Evolutionary conservation across 140 eudicot genomes (phyloP), one percentile per base, ranked within the genome.

Genomic region (Oenanthe javanica): DNA sequence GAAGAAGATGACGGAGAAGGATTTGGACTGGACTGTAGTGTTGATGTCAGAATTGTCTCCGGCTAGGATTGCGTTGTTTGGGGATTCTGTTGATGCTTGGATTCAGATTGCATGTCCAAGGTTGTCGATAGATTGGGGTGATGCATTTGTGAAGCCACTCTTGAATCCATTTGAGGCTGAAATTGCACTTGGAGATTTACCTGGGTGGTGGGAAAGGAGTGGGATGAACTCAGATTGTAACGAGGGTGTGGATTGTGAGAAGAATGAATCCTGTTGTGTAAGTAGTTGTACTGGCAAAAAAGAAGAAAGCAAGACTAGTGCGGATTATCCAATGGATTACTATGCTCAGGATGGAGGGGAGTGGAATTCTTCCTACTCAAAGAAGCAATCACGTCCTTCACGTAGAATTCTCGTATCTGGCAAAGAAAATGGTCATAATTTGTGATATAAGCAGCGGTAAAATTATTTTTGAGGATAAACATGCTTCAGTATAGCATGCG

Each of bases 71-170:
- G 90, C 82, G 12, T 87, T 94, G 87, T 94, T 94, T 87, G 97
- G 90, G 80, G 98, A 92, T 57, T 93, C 96, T 9, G 86, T 94
- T 48, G 98, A 94, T 85, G 97, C 97, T 54, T 94, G 98, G 98
- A 83, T 94, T 80, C 98, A 94, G 45, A 89, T 94, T 52, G 98
- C 98, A 1, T 94, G 98, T 72, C 98, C 98, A 67, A 85, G 98
- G 84, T 79, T 94, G 61, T 92, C 98, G 0, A 92, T 94, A 84
- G 98, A 94, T 85, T 94, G 98, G 98, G 98, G 98, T 36, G 98
- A 94, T 80, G 97, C 97, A 0, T 94, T 91, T 82, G 82, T 73
- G 78, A 94, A 81, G 87, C 98, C 96, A 3, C 80, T 94, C 75
- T 85, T 94, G 84, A 94, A 89, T 7, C 83, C 98, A 2, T 94